These are phyloP conservation scores for Talaromyces sp. DNA, from an alignment of 2,329 filamentous ascomycete species.

Conservation along the genomic window DNA sequence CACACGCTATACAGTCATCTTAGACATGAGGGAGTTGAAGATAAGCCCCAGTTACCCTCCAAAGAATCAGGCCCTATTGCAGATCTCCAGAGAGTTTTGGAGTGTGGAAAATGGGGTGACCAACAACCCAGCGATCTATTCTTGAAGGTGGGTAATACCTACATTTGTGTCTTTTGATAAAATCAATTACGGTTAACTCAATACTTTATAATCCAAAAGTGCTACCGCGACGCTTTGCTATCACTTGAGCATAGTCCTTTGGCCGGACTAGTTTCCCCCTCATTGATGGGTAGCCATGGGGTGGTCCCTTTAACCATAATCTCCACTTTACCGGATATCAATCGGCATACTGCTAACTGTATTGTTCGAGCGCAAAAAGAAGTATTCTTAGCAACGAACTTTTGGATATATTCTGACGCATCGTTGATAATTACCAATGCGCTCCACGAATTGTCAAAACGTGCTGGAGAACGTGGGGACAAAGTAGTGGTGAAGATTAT, in stretches of 20 bases:
- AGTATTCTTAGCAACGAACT: slow-evolving; percentile 70
- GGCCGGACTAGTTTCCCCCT: slow-evolving; percentile 52
- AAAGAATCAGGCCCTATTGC: slow-evolving; percentile 26
- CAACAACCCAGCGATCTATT: slow-evolving; percentile 64
- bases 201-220: slow-evolving; percentile 28
- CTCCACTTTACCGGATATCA: slow-evolving; percentile 65
- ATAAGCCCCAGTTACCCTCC: slow-evolving; percentile 21
- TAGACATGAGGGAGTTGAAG: slow-evolving; percentile 18
- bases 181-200: neutral
- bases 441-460: slow-evolving; percentile 62
- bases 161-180: neutral
- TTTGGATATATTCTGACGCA: slow-evolving; percentile 67
- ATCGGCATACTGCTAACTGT: slow-evolving; percentile 69
- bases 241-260: slow-evolving; percentile 36
- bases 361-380: slow-evolving; percentile 70
- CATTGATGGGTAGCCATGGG: slow-evolving; percentile 58
- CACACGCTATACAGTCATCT: slow-evolving; percentile 50
- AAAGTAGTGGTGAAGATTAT: slow-evolving; percentile 67
- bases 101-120: slow-evolving; percentile 65
- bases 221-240: slow-evolving; percentile 61
- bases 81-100: slow-evolving; percentile 50
- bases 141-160: slow-evolving; percentile 44
- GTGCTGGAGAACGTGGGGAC: slow-evolving; percentile 55
- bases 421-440: slow-evolving; percentile 64
- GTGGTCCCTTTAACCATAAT: slow-evolving; percentile 66